Conservation (phyloP, 1,139 yeast species). For the Hyphopichia burtonii region DNA sequence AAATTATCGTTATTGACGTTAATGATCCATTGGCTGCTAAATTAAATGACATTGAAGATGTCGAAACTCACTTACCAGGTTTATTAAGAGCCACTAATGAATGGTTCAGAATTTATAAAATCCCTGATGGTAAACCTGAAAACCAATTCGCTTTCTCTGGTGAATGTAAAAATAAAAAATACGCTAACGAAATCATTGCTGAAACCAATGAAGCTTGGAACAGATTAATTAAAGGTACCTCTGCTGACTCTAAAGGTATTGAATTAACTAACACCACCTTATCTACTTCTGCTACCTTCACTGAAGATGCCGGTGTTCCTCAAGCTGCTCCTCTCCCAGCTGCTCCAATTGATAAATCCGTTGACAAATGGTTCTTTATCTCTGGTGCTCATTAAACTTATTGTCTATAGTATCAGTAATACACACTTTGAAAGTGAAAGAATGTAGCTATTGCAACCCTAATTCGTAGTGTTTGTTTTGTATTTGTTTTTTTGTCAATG, state of each 20-base stretch:
- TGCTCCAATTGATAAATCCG: slow-evolving; percentile 93
- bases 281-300: slow-evolving; percentile 51
- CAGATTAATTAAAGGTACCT: slow-evolving; percentile 55
- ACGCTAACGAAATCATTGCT: slow-evolving; percentile 67
- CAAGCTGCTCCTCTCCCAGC: slow-evolving; percentile 70
- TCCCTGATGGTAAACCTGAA: slow-evolving; percentile 90
- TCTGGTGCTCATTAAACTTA: slow-evolving; percentile 65
- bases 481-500: background rate
- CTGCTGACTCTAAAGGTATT: slow-evolving; percentile 51
- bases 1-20: slow-evolving; percentile 80
- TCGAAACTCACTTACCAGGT: slow-evolving; percentile 80
- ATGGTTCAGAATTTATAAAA: slow-evolving; percentile 95
- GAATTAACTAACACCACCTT: slow-evolving; percentile 75
- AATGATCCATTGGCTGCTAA: slow-evolving; percentile 77
- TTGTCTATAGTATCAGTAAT: background rate
- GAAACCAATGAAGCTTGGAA: slow-evolving; percentile 85
- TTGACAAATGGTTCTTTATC: slow-evolving; percentile 99
- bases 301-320: slow-evolving; percentile 59
- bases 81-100: slow-evolving; percentile 78
- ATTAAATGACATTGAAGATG: slow-evolving; percentile 79
- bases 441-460: background rate
- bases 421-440: too few species aligned
- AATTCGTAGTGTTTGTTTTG: background rate
- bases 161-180: slow-evolving; percentile 65
- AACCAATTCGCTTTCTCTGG: slow-evolving; percentile 87